Percentiles rank a stretch among this genome's conserved stretches.
These are phyloP conservation scores for Aeschynomene evenia DNA, from an alignment of 306 rosid species.

Conservation along the genomic window DNA sequence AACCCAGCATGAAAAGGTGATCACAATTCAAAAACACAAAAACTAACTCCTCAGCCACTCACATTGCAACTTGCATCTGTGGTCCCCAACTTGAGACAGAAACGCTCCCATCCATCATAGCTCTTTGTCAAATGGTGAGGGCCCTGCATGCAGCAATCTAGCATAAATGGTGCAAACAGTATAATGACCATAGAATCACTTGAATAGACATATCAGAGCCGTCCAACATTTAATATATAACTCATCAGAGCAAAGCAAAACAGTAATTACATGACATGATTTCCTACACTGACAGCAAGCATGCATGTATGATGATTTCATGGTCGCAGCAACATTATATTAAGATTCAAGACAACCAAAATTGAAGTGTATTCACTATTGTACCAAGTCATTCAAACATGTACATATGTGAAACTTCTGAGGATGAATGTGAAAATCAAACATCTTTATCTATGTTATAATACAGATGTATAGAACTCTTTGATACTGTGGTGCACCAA, in stretches of 20 bases:
- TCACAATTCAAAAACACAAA: neutral
- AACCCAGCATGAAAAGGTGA: constrained; percentile 19
- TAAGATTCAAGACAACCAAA: too few species aligned
- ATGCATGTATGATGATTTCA: neutral
- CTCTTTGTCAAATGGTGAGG: constrained; percentile 11
- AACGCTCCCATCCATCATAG: neutral
- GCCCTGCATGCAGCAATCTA: constrained; percentile 20
- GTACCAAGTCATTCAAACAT: too few species aligned
- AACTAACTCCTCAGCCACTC: neutral
- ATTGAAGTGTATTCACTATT: neutral
- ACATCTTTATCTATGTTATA: too few species aligned
- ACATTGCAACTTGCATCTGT: neutral
- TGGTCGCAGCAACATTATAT: neutral
- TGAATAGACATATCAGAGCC: constrained; percentile 20
- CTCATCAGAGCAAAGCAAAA: neutral
- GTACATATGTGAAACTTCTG: too few species aligned
- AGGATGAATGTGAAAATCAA: too few species aligned
- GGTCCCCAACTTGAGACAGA: constrained; percentile 21
- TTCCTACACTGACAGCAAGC: neutral
- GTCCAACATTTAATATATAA: neutral
- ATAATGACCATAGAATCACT: neutral
- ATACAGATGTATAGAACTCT: too few species aligned
- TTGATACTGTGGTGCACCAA: neutral
- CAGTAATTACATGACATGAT: neutral
- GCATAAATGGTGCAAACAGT: neutral